Percentiles rank a stretch among this genome's conserved stretches.
Evolutionary conservation across 768 basidiomycete genomes (phyloP).

Genomic region (Tricholomella constricta): DNA sequence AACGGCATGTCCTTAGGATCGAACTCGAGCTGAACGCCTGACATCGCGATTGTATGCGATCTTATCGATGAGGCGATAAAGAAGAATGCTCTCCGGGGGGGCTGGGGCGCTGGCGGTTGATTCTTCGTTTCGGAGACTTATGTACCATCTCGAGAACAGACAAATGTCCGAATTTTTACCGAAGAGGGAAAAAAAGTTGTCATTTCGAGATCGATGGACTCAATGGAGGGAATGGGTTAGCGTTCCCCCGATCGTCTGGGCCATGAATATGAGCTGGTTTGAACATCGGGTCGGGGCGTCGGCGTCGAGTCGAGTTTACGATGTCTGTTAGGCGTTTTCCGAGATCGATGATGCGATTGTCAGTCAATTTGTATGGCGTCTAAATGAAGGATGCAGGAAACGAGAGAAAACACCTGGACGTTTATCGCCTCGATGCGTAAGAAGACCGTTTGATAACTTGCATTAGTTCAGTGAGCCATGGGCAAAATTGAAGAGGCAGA

Average conservation of each 20-base stretch:
- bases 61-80: constrained; percentile 7
- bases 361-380: too few relatives aligned
- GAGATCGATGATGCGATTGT: too few relatives aligned
- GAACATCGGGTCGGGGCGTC: background rate
- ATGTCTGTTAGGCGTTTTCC: background rate
- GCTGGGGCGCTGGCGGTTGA: background rate
- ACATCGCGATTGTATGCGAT: constrained; percentile 14
- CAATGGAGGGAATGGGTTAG: background rate
- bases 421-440: background rate
- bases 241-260: background rate
- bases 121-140: background rate
- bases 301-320: too few relatives aligned
- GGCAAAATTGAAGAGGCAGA: background rate
- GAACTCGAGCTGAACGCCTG: constrained; percentile 22
- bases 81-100: background rate
- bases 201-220: background rate
- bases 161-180: constrained; percentile 11
- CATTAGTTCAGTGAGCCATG: background rate
- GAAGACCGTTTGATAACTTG: background rate
- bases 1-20: constrained; percentile 48
- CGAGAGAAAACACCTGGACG: too few relatives aligned
- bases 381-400: too few relatives aligned
- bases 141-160: background rate
- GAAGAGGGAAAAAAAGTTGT: background rate
- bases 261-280: background rate